A percentile compares a stretch with the other conserved stretches of the same genome.
Conservation (phyloP, 768 basidiomycete genomes). For the Agaricus sinodeliciosus region DNA sequence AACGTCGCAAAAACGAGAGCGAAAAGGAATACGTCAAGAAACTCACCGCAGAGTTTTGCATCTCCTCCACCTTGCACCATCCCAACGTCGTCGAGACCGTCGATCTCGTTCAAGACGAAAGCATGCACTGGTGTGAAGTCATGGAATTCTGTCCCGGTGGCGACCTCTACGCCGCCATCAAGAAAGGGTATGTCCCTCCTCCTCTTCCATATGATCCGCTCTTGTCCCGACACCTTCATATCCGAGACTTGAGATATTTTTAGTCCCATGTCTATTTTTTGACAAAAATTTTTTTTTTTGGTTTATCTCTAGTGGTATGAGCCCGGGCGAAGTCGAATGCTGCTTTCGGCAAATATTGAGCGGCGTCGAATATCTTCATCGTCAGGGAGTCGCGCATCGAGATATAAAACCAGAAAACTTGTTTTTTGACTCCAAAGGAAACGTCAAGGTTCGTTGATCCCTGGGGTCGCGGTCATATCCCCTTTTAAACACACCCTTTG, state of each 20-base stretch:
- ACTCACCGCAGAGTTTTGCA: conserved; percentile 98
- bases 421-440: conserved; percentile 87
- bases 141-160: conserved; percentile 99
- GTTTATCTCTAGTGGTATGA: conserved; percentile 48
- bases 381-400: conserved; percentile 95
- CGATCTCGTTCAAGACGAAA: conserved; percentile 98
- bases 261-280: background rate
- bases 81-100: conserved; percentile 97
- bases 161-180: conserved; percentile 97
- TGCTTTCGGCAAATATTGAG: conserved; percentile 95
- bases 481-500: background rate
- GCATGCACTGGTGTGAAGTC: conserved; percentile 96
- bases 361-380: conserved; percentile 88
- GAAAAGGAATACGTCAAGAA: conserved; percentile 99
- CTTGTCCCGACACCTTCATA: background rate
- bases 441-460: conserved; percentile 69
- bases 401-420: conserved; percentile 98
- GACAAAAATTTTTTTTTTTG: conserved; percentile 1
- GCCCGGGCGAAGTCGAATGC: conserved; percentile 88
- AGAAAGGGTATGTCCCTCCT: conserved; percentile 62
- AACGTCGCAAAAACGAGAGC: conserved; percentile 94
- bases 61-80: conserved; percentile 92
- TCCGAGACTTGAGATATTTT: conserved; percentile 8
- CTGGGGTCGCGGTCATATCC: background rate
- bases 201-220: background rate